phyloP scores from a whole-genome alignment of 176 grass and related monocot genomes.

The Zizania latifolia region DNA sequence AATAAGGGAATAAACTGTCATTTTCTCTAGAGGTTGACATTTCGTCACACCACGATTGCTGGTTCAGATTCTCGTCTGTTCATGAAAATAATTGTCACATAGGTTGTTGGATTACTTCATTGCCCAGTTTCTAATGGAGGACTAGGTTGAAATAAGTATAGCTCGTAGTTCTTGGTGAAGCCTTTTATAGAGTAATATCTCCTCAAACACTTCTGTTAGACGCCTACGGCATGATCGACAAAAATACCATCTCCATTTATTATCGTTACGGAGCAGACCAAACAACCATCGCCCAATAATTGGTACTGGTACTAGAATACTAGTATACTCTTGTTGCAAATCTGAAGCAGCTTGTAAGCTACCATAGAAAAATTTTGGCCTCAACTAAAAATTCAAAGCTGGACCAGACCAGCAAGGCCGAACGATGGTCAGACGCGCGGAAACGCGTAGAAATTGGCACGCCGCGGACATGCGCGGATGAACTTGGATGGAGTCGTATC shows the following conservation, averaged over 20 bases:
- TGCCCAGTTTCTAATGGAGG: not conserved
- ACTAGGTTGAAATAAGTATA: not conserved
- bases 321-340: too few species aligned
- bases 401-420: too few species aligned
- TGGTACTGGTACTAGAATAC: too few species aligned
- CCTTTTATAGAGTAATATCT: not conserved
- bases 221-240: not conserved
- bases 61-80: not conserved
- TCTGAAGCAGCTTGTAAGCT: too few species aligned
- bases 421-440: too few species aligned
- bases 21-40: conserved; percentile 26
- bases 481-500: not conserved
- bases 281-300: too few species aligned
- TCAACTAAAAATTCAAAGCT: too few species aligned
- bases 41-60: conserved; percentile 3
- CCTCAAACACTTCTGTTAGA: not conserved
- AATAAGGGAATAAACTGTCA: not conserved
- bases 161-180: not conserved
- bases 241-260: not conserved
- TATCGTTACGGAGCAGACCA: too few species aligned
- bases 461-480: conserved; percentile 24
- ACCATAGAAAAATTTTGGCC: too few species aligned
- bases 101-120: too few species aligned
- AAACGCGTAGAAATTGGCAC: not conserved
- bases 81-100: not conserved